Base-by-base conservation (phyloP, 495 filamentous ascomycete species). In the Filosporella fistucella region DNA sequence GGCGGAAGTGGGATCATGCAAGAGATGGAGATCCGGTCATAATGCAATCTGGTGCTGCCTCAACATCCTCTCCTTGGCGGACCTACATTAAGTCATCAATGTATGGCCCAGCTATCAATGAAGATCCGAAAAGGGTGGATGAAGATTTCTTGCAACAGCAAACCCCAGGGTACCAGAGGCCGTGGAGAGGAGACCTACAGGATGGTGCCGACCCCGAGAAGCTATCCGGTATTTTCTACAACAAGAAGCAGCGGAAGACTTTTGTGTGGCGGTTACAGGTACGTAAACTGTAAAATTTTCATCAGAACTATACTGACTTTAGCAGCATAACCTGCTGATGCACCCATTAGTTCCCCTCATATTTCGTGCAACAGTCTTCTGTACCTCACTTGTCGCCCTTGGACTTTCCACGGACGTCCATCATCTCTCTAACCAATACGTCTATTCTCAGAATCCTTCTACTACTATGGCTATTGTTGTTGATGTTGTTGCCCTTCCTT, bases 401-500 rank as follows among this genome's bases (percentile, higher is more conserved):
- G 86, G 80, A 24, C 70, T 98, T 4, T 85, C 88, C 22, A 79
- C 70, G 2, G 82, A 78, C 22, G 89, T 96, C 30, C 89, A 81
- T 58, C 70, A 83, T 53, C 64, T 81, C 29, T 75, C 80, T 21
- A 63, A 67, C 25, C 30, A 59, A 11, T 69, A 66, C 28, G 46
- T 38, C 12, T 62, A 65, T 26, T 39, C 55, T 13, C 57, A 63
- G 42, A 69, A 64, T 39, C 78, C 90, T 3, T 91, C 90, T 20
- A 84, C 88, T 10, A 77, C 85, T 39, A 90, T 98, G 70, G 93
- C 93, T 33, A 85, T 97, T 54, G 81, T 90, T 34, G 86, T 97
- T 24, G 91, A 96, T 65, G 81, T 81, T 11, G 73, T 96, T 3
- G 94, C 94, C 6, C 71, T 97, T 46, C 80, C 91, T 32, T 98